Evolutionary conservation across 805 yeast genomes (phyloP), one percentile per base, ranked within the genome.

Genomic region (Saturnispora hagleri): DNA sequence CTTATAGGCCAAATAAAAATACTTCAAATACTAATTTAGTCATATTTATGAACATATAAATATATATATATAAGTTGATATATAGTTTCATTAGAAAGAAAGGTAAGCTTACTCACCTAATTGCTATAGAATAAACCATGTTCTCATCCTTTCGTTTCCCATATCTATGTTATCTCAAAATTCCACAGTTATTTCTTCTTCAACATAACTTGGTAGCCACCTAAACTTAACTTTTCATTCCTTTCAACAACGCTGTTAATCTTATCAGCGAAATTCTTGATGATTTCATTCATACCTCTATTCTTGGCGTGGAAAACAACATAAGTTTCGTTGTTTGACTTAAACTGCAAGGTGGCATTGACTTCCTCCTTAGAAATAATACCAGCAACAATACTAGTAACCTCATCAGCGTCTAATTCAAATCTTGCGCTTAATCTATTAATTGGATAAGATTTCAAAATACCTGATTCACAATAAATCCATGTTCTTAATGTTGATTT

Each of bases 401-500:
- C 85, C 52, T 73, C 73, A 13, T 71, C 72, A 55, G 70, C 74
- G 15, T 77, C 66, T 47, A 91, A 71, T 60, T 81, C 83, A 66
- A 91, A 93, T 55, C 81, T 74, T 47, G 73, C 65, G 22, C 89
- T 72, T 61, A 93, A 73, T 59, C 80, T 80, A 17, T 73, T 67
- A 47, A 89, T 68, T 3, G 96, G 83, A 52, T 91, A 76, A 57
- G 86, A 84, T 55, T 83, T 73, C 72, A 84, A 89, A 61, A 81
- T 82, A 34, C 82, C 69, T 65, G 86, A 87, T 73, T 84, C 89
- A 57, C 86, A 83, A 75, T 89, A 86, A 57, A 93, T 74, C 69
- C 86, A 93, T n/a, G 97, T 88, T 71, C 96, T 82, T 64, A 93
- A 77, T 46, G 97, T 95, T 70, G 89, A 96, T 51, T 81, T 73